Evolutionary conservation across 1,284 basidiomycete species (phyloP).

Genomic region (Ceratobasidium sp.): DNA sequence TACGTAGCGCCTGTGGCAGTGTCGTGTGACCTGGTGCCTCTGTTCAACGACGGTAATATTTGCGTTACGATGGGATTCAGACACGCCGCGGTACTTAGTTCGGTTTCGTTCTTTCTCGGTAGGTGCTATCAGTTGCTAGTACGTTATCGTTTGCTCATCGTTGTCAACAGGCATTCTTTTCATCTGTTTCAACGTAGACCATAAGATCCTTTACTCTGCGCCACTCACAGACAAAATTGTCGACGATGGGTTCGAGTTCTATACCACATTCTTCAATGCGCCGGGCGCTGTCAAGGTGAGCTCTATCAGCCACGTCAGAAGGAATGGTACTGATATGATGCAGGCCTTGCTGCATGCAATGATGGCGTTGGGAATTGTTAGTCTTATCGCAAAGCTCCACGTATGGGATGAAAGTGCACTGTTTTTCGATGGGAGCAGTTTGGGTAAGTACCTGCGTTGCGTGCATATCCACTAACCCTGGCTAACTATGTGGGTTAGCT

Average conservation of each 20-base stretch:
- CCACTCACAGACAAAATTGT: constrained; percentile 68
- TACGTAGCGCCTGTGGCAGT: constrained; percentile 9
- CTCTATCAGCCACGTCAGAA: constrained; percentile 20
- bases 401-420: constrained; percentile 90
- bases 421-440: constrained; percentile 88
- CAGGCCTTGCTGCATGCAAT: constrained; percentile 87
- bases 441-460: constrained; percentile 64
- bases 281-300: constrained; percentile 87
- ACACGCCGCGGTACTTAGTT: constrained; percentile 82
- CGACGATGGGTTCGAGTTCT: constrained; percentile 82
- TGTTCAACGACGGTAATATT: constrained; percentile 19
- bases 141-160: not conserved
- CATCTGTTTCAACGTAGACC: constrained; percentile 88
- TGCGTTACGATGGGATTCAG: constrained; percentile 76
- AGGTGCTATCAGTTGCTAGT: constrained; percentile 45
- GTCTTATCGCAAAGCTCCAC: constrained; percentile 79
- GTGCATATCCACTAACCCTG: not conserved
- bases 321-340: constrained; percentile 3
- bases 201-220: constrained; percentile 76
- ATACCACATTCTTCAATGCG: constrained; percentile 88
- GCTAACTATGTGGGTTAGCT: constrained; percentile 57
- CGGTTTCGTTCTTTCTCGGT: constrained; percentile 86
- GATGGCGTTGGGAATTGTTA: constrained; percentile 76
- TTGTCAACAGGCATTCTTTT: constrained; percentile 76
- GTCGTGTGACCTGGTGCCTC: constrained; percentile 19